These are phyloP conservation scores for Trichophyton simii DNA, from an alignment of 2,329 filamentous ascomycete species.

Conservation along the genomic window DNA sequence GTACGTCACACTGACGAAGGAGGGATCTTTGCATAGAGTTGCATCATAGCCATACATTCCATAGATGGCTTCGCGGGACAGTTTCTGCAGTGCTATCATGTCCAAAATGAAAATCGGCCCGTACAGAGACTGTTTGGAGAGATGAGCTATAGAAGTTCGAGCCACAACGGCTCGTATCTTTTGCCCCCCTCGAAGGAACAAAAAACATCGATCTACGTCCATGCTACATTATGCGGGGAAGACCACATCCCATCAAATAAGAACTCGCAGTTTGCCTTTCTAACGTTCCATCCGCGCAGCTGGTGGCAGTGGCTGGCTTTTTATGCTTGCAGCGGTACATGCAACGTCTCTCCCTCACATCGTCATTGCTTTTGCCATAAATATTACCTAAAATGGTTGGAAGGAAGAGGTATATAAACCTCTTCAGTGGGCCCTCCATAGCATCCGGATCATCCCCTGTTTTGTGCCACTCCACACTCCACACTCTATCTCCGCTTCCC, in stretches of 20 bases:
- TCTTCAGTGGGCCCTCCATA: too few species aligned
- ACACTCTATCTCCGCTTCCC: too few species aligned
- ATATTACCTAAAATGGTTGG: background rate
- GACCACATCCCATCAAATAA: background rate
- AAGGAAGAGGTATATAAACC: too few species aligned
- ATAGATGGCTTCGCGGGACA: background rate
- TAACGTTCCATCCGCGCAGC: constrained; percentile 3
- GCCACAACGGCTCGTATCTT: background rate
- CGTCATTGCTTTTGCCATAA: background rate
- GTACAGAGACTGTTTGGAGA: background rate
- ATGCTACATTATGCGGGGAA: background rate
- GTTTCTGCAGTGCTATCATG: background rate
- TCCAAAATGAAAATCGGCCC: background rate
- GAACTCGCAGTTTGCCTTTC: background rate
- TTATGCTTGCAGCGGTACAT: background rate
- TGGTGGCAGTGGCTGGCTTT: background rate
- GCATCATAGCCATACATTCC: background rate
- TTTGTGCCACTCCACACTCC: too few species aligned
- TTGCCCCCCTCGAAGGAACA: background rate
- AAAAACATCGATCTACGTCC: background rate
- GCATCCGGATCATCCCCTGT: too few species aligned
- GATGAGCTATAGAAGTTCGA: background rate
- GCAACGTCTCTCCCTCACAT: background rate
- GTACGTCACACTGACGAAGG: background rate
- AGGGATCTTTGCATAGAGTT: background rate